Percentiles rank a stretch among this genome's conserved stretches.
Conservation (phyloP, 2,329 filamentous ascomycete species). For the Calonectria pauciramosa region DNA sequence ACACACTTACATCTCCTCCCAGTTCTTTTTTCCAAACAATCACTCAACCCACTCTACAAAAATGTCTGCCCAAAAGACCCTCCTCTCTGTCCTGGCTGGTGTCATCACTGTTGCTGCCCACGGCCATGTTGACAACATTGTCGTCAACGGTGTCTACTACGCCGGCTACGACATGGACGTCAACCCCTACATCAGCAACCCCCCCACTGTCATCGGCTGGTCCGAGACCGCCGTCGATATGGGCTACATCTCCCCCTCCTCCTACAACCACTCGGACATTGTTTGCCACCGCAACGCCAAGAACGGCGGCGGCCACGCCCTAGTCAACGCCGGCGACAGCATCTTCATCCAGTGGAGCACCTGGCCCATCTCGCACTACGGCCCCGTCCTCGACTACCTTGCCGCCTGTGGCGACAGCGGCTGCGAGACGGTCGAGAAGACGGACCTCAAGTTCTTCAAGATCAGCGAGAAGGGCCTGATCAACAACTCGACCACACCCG, state of each 20-base stretch:
- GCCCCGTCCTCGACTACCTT: slow-evolving; percentile 75
- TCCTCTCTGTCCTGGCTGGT: slow-evolving; percentile 44
- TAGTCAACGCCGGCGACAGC: slow-evolving; percentile 56
- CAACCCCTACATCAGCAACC: slow-evolving; percentile 32
- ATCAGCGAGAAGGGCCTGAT: slow-evolving; percentile 70
- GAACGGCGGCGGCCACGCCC: slow-evolving; percentile 55
- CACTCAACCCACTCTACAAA: slow-evolving; percentile 28
- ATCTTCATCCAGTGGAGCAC: slow-evolving; percentile 58
- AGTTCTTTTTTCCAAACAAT: not conserved
- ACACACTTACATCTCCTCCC: not conserved
- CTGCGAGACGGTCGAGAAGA: slow-evolving; percentile 68
- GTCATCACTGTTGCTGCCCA: slow-evolving; percentile 46
- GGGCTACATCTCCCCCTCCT: slow-evolving; percentile 63
- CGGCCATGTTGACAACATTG: slow-evolving; percentile 46
- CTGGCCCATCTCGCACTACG: slow-evolving; percentile 60
- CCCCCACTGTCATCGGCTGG: slow-evolving; percentile 54
- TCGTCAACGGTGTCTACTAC: slow-evolving; percentile 43
- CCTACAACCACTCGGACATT: slow-evolving; percentile 58
- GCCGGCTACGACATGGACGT: slow-evolving; percentile 40
- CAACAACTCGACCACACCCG: slow-evolving; percentile 57
- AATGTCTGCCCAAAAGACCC: slow-evolving; percentile 45
- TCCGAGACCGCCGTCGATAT: slow-evolving; percentile 59
- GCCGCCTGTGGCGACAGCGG: slow-evolving; percentile 69
- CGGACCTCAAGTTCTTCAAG: slow-evolving; percentile 73
- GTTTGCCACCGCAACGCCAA: slow-evolving; percentile 61